A percentile compares a stretch with the other conserved stretches of the same genome.
Conservation (phyloP, 805 yeast genomes). For the Barnettozyma sucrosica region DNA sequence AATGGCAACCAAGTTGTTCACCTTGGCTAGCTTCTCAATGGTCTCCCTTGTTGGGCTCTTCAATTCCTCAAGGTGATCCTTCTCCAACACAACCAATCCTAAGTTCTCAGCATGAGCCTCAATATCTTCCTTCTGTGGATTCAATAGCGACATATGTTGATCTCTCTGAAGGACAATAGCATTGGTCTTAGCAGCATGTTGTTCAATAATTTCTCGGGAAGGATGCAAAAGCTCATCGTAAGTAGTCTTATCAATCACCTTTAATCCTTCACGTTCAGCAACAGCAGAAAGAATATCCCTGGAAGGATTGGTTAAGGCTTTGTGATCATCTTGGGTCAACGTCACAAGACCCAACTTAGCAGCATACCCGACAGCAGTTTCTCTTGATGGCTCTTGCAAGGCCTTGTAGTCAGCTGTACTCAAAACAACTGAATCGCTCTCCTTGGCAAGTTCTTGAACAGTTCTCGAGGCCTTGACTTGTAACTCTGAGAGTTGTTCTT, state of each 20-base stretch:
- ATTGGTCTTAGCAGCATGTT: conserved; percentile 5
- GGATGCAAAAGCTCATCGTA: conserved; percentile 7
- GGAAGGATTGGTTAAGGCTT: conserved; percentile 18
- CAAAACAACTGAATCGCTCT: conserved; percentile 4
- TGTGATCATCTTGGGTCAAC: conserved; percentile 9
- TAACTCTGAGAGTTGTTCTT: conserved; percentile 5
- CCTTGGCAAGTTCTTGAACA: conserved; percentile 12
- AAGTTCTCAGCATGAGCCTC: conserved; percentile 13
- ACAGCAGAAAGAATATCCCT: conserved; percentile 16
- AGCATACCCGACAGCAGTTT: conserved; percentile 5
- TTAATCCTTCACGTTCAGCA: conserved; percentile 20
- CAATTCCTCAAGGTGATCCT: background rate
- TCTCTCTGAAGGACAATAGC: background rate
- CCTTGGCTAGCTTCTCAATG: conserved; percentile 1
- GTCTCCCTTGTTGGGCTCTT: conserved; percentile 3
- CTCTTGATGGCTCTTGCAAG: conserved; percentile 7
- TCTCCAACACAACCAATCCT: conserved; percentile 12
- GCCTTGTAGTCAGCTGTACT: background rate
- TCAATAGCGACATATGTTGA: background rate
- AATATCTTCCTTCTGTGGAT: background rate
- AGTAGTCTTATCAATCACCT: conserved; percentile 7
- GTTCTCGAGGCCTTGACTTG: conserved; percentile 5
- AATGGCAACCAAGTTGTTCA: conserved; percentile 1
- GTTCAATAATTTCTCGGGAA: conserved; percentile 2
- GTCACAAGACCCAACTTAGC: conserved; percentile 10